Conservation (phyloP, 345 rosid species). For the Salix caprea region DNA sequence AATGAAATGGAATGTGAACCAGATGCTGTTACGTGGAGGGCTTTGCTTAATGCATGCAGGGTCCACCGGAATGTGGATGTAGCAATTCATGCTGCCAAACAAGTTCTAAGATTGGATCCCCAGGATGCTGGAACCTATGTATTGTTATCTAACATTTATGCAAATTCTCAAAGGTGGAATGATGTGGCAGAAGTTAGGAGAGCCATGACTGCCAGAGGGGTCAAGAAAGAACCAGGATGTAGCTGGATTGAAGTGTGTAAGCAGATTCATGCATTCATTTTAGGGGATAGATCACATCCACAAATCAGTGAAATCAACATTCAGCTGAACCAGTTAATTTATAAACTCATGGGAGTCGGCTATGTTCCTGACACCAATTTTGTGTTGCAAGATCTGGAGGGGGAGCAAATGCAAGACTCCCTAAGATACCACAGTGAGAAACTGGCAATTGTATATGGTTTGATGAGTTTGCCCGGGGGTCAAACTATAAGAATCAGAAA, state of each 20-base stretch:
- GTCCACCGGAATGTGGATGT: conserved; percentile 51
- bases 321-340: conserved; percentile 35
- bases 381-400: conserved; percentile 65
- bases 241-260: conserved; percentile 71
- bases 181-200: conserved; percentile 48
- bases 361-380: conserved; percentile 64
- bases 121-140: conserved; percentile 63
- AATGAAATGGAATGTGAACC: conserved; percentile 57
- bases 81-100: conserved; percentile 55
- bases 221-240: conserved; percentile 64
- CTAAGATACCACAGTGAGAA: conserved; percentile 64
- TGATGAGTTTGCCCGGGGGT: conserved; percentile 21
- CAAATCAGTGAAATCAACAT: conserved; percentile 36
- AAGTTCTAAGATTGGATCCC: conserved; percentile 50
- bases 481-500: conserved; percentile 59
- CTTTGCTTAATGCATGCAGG: conserved; percentile 61
- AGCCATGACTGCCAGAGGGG: conserved; percentile 43
- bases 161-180: conserved; percentile 59
- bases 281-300: conserved; percentile 64
- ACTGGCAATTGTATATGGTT: conserved; percentile 53
- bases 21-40: conserved; percentile 66
- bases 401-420: conserved; percentile 63
- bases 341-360: conserved; percentile 40
- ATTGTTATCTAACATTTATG: conserved; percentile 65
- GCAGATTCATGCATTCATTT: conserved; percentile 57